phyloP scores from a whole-genome alignment of 495 filamentous ascomycete species.

The Penicillium lagena region DNA sequence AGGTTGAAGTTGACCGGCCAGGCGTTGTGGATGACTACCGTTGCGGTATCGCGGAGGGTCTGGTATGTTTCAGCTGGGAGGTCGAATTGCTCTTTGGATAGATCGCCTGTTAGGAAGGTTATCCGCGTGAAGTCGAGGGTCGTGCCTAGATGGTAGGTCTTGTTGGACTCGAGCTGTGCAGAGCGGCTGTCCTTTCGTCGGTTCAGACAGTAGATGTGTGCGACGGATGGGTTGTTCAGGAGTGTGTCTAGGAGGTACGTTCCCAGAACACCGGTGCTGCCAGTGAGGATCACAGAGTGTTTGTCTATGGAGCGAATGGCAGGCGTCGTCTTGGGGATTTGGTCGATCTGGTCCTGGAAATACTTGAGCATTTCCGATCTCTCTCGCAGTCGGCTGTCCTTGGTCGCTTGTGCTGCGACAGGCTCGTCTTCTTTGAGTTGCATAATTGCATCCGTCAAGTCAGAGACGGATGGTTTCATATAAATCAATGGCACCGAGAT shows the following conservation, averaged over 20 bases:
- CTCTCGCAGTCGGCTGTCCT: too few relatives aligned
- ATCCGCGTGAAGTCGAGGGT: constrained; percentile 6
- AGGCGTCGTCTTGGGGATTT: too few relatives aligned
- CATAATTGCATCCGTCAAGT: too few relatives aligned
- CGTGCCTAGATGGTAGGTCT: background rate
- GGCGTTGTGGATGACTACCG: background rate
- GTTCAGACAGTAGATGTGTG: constrained; percentile 28
- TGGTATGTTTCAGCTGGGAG: constrained; percentile 9
- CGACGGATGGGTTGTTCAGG: constrained; percentile 10
- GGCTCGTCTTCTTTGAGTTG: too few relatives aligned
- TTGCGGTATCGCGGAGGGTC: background rate
- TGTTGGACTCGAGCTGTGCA: background rate
- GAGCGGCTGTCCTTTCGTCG: constrained; percentile 24
- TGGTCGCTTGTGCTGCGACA: too few relatives aligned
- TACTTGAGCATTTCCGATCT: too few relatives aligned
- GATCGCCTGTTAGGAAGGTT: constrained; percentile 12
- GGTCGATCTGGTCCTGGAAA: too few relatives aligned
- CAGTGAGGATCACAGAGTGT: constrained; percentile 26
- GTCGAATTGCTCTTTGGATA: constrained; percentile 9
- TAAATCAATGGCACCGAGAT: too few relatives aligned
- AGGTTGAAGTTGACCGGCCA: background rate
- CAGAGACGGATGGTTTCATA: too few relatives aligned
- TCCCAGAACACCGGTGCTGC: constrained; percentile 34
- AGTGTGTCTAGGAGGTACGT: constrained; percentile 25
- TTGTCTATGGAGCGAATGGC: background rate